Conservation (phyloP, 192 early-diverging fungal genomes). For the Backusella parvicylindrica region DNA sequence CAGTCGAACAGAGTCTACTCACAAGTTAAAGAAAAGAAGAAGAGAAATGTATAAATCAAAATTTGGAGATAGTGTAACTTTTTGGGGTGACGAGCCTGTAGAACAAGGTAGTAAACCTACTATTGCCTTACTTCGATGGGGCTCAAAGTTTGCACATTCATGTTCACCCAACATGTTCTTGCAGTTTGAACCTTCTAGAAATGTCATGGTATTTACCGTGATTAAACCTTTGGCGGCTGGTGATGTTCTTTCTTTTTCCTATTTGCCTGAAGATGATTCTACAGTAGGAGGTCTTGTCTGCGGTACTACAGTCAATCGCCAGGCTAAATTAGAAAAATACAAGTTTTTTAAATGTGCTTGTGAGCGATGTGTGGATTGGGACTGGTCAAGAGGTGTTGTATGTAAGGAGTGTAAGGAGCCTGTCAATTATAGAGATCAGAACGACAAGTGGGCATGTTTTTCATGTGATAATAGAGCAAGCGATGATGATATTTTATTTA, state of each 20-base stretch:
- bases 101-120: slow-evolving; percentile 10
- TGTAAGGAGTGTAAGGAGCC: slow-evolving; percentile 10
- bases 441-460: slow-evolving; percentile 10
- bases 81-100: background rate
- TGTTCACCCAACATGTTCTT: slow-evolving; percentile 35
- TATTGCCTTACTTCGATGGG: slow-evolving; percentile 29
- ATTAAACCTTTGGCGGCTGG: slow-evolving; percentile 16
- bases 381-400: slow-evolving; percentile 18
- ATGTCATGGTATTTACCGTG: slow-evolving; percentile 24
- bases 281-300: slow-evolving; percentile 32
- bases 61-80: background rate
- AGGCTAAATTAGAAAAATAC: slow-evolving; percentile 19
- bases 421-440: background rate
- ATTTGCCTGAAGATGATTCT: slow-evolving; percentile 35
- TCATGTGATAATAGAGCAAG: background rate
- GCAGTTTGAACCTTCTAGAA: slow-evolving; percentile 20
- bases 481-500: background rate
- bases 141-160: slow-evolving; percentile 37
- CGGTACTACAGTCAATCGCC: slow-evolving; percentile 24
- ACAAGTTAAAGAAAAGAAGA: slow-evolving; percentile 14
- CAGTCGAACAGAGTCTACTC: slow-evolving; percentile 20
- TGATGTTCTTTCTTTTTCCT: slow-evolving; percentile 27
- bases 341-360: slow-evolving; percentile 36
- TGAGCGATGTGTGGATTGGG: slow-evolving; percentile 24
- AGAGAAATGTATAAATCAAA: background rate